Conservation (phyloP, 805 yeast genomes). For the Saccharomycopsis vini region DNA sequence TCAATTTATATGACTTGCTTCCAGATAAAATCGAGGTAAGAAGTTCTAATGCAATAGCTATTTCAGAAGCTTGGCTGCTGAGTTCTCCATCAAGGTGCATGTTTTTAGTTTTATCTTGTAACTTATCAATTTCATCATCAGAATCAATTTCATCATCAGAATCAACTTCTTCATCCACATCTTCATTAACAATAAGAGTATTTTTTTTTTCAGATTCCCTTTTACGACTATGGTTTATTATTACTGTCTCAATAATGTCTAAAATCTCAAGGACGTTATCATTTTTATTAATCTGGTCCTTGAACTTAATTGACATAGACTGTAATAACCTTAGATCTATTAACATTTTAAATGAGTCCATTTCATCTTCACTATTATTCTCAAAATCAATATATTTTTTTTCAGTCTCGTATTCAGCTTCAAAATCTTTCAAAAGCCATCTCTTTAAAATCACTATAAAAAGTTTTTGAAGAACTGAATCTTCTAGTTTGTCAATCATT, state of each 20-base stretch:
- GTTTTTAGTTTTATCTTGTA: too few species aligned
- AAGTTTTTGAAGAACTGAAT: conserved; percentile 36
- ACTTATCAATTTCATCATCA: conserved; percentile 17
- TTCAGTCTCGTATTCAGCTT: conserved; percentile 9
- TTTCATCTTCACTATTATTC: conserved; percentile 24
- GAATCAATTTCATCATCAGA: conserved; percentile 32
- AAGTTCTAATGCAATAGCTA: conserved; percentile 30
- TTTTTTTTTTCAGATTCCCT: not conserved
- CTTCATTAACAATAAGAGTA: not conserved
- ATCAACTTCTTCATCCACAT: conserved; percentile 26
- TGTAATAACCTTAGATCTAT: conserved; percentile 61
- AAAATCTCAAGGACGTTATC: conserved; percentile 44
- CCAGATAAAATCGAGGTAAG: conserved; percentile 31
- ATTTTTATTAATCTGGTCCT: conserved; percentile 34
- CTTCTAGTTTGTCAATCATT: conserved; percentile 38
- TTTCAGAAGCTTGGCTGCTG: conserved; percentile 23
- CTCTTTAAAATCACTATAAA: conserved; percentile 47
- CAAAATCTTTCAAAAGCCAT: conserved; percentile 40
- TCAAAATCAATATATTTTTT: conserved; percentile 16
- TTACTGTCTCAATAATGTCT: conserved; percentile 35
- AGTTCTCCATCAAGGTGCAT: too few species aligned
- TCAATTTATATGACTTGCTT: conserved; percentile 19
- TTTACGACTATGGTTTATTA: conserved; percentile 21
- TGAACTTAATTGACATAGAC: conserved; percentile 46
- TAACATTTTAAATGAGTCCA: conserved; percentile 45